Percentiles rank a stretch among this genome's conserved stretches.
These are phyloP conservation scores for Trichoderma sp. DNA, from an alignment of 2,329 filamentous ascomycete genomes.

Conservation along the genomic window DNA sequence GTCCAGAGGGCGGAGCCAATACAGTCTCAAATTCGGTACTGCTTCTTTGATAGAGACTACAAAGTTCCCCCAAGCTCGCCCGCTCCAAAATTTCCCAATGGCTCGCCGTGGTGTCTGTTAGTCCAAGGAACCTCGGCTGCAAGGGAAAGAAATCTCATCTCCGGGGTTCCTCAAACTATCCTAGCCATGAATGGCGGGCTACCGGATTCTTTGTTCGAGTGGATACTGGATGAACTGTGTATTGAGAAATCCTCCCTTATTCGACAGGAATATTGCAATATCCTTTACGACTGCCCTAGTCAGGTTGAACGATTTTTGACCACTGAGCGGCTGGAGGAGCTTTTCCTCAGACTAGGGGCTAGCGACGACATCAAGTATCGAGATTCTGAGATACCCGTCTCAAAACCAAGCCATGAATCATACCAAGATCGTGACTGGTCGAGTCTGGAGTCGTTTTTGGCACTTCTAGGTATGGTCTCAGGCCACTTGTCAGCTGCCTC, in stretches of 20 bases:
- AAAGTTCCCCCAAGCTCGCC: constrained; percentile 26
- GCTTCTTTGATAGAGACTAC: constrained; percentile 47
- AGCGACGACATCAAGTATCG: constrained; percentile 41
- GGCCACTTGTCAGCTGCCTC: constrained; percentile 34
- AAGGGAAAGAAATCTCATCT: constrained; percentile 58
- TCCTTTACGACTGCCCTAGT: constrained; percentile 46
- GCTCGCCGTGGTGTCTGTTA: constrained; percentile 48
- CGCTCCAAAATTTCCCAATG: constrained; percentile 32
- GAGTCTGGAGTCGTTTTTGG: constrained; percentile 42
- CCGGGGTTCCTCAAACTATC: constrained; percentile 58
- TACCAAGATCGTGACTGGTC: constrained; percentile 45
- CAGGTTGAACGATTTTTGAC: constrained; percentile 46
- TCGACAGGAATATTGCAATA: constrained; percentile 57
- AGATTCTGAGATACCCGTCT: constrained; percentile 23
- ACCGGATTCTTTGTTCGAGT: constrained; percentile 63
- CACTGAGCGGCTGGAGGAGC: constrained; percentile 42
- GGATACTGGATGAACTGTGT: constrained; percentile 61
- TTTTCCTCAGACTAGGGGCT: constrained; percentile 61
- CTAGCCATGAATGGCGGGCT: constrained; percentile 36
- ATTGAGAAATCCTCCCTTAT: constrained; percentile 54
- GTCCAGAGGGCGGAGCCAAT: constrained; percentile 48
- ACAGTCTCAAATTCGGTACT: constrained; percentile 39
- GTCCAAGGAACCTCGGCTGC: constrained; percentile 41
- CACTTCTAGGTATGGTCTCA: constrained; percentile 40
- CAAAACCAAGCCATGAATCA: constrained; percentile 27